Percentiles rank a stretch among this genome's conserved stretches.
Evolutionary conservation across 495 filamentous ascomycete species (phyloP).

Genomic region (Oleoguttula mirabilis): DNA sequence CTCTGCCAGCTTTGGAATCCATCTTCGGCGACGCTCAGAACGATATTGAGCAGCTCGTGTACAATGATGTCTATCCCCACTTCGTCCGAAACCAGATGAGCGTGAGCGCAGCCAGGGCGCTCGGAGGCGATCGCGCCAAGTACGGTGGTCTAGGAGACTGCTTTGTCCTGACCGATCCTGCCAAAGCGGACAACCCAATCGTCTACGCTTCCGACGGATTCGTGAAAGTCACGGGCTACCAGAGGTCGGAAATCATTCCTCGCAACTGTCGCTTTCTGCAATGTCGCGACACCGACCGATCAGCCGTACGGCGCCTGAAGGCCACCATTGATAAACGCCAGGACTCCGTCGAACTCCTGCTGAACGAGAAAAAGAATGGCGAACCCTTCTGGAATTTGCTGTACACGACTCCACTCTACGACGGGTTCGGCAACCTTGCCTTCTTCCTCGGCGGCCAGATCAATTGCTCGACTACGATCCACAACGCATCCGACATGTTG

Average conservation of each 20-base stretch:
- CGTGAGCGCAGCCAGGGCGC: conserved; percentile 30
- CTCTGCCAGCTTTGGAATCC: conserved; percentile 34
- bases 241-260: conserved; percentile 35
- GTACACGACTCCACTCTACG: conserved; percentile 38
- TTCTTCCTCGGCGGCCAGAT: conserved; percentile 47
- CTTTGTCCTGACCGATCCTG: conserved; percentile 35
- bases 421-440: conserved; percentile 31
- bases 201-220: conserved; percentile 42
- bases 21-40: conserved; percentile 36
- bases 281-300: conserved; percentile 35
- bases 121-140: conserved; percentile 26
- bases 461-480: conserved; percentile 43
- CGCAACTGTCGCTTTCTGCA: conserved; percentile 43
- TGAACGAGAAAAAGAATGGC: conserved; percentile 42
- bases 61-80: conserved; percentile 37
- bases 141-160: conserved; percentile 36
- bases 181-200: conserved; percentile 39
- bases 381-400: conserved; percentile 46
- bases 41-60: conserved; percentile 34
- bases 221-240: conserved; percentile 37
- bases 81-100: conserved; percentile 39
- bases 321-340: conserved; percentile 31
- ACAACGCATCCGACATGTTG: conserved; percentile 37
- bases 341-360: conserved; percentile 40
- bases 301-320: conserved; percentile 32